These are phyloP conservation scores for Leptographium flavum DNA, from an alignment of 2,329 filamentous ascomycete genomes.

Conservation along the genomic window DNA sequence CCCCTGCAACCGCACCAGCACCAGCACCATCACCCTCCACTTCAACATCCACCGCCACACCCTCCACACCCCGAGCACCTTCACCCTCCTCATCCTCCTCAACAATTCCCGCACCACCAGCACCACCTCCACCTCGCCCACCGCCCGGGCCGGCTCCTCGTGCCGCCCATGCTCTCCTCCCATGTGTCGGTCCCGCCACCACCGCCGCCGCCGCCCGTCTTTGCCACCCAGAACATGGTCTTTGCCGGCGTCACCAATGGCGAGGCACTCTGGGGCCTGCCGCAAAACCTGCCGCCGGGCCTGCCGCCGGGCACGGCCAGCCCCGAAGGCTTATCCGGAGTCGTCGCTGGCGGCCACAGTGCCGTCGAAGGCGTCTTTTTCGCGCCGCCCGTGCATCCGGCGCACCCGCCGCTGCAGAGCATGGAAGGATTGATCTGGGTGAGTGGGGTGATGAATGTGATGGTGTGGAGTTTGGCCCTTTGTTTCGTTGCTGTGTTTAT, in stretches of 20 bases:
- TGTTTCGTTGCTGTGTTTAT: neutral
- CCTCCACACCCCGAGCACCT: too few species aligned
- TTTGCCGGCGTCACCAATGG: conserved; percentile 34
- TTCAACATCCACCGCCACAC: too few species aligned
- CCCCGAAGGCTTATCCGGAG: conserved; percentile 19
- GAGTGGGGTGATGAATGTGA: neutral
- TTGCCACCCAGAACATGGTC: conserved; percentile 19
- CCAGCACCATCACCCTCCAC: too few species aligned
- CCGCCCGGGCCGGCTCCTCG: too few species aligned
- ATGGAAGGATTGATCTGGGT: neutral
- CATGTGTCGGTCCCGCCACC: neutral
- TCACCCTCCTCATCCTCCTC: too few species aligned
- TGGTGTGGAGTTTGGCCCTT: too few species aligned
- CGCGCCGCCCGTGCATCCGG: neutral
- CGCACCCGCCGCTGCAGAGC: neutral
- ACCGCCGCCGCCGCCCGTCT: conserved; percentile 2
- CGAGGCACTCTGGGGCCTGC: conserved; percentile 29
- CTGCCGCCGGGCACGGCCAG: conserved; percentile 20
- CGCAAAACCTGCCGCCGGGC: conserved; percentile 21
- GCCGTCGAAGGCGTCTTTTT: neutral
- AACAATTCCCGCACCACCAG: neutral
- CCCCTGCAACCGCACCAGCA: too few species aligned
- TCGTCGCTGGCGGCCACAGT: neutral
- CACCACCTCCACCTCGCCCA: neutral
- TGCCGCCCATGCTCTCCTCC: neutral